These are phyloP conservation scores for Echium plantagineum DNA, from an alignment of 257 asterid genomes.

Conservation along the genomic window DNA sequence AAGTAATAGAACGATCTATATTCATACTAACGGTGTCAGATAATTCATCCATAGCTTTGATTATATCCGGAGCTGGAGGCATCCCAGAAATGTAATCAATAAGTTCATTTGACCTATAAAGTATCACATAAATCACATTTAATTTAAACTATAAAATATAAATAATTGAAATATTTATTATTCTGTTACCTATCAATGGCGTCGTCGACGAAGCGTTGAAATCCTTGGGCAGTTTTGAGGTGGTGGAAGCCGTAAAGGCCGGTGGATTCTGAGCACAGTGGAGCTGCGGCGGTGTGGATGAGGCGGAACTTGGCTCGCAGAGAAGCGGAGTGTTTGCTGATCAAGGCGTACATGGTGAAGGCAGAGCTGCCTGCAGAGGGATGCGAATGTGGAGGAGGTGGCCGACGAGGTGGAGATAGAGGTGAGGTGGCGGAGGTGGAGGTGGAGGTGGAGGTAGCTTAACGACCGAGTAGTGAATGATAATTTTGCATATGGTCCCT, in stretches of 20 bases:
- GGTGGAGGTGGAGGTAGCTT: no score
- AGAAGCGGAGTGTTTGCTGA: constrained; percentile 23
- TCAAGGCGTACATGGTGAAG: constrained; percentile 34
- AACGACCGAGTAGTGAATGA: no score
- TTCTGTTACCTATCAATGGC: constrained; percentile 65
- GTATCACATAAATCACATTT: not conserved
- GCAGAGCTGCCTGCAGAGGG: no score
- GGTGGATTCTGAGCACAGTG: constrained; percentile 31
- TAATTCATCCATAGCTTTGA: constrained; percentile 81
- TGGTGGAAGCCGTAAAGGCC: constrained; percentile 85
- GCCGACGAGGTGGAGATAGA: no score
- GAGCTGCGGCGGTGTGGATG: constrained; percentile 37
- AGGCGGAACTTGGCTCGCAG: constrained; percentile 22
- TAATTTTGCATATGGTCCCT: no score
- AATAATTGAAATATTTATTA: not conserved
- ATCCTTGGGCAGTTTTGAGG: constrained; percentile 74
- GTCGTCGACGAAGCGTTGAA: constrained; percentile 85
- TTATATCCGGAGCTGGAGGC: constrained; percentile 73
- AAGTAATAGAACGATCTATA: no score
- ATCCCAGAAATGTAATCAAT: constrained; percentile 54
- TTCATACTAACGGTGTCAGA: constrained; percentile 56
- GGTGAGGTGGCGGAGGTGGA: no score
- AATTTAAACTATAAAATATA: not conserved
- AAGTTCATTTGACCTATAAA: constrained; percentile 75
- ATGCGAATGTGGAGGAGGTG: no score